Conservation (phyloP, 140 eudicot species). For the Senecio squalidus region DNA sequence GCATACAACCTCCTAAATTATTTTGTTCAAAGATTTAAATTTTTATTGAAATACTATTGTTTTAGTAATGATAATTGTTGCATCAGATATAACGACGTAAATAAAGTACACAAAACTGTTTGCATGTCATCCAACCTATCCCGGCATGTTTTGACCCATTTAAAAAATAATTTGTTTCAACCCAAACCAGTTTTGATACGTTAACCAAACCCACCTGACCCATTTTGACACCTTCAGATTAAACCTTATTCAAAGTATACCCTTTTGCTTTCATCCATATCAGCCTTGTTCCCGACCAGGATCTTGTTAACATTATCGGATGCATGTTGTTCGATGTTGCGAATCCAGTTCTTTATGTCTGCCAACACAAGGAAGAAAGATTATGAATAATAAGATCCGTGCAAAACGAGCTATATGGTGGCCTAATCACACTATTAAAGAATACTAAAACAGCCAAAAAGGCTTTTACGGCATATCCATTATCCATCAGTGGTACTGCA, state of each 20-base stretch:
- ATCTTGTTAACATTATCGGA: constrained; percentile 85
- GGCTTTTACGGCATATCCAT: neutral
- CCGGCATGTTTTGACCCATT: neutral
- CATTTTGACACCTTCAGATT: neutral
- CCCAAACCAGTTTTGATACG: too few relatives aligned
- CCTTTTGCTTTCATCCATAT: constrained; percentile 94
- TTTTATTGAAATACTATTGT: too few relatives aligned
- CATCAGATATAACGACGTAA: too few relatives aligned
- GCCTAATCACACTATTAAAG: too few relatives aligned
- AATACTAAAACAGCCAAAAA: too few relatives aligned
- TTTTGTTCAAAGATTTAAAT: too few relatives aligned
- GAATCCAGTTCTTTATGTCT: constrained; percentile 86
- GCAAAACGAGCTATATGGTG: neutral
- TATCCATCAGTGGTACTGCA: too few relatives aligned
- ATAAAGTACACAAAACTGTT: neutral
- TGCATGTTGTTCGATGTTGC: constrained; percentile 84
- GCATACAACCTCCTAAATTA: too few relatives aligned
- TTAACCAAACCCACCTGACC: neutral
- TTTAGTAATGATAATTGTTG: too few relatives aligned
- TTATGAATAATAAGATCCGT: constrained; percentile 5
- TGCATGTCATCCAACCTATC: neutral
- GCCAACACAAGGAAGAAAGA: constrained; percentile 9
- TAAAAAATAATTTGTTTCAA: too few relatives aligned
- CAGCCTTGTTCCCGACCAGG: constrained; percentile 80
- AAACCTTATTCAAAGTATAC: constrained; percentile 25